Base-by-base conservation (phyloP, 176 grass and related monocot species). In the Coix lacrymajobi region DNA sequence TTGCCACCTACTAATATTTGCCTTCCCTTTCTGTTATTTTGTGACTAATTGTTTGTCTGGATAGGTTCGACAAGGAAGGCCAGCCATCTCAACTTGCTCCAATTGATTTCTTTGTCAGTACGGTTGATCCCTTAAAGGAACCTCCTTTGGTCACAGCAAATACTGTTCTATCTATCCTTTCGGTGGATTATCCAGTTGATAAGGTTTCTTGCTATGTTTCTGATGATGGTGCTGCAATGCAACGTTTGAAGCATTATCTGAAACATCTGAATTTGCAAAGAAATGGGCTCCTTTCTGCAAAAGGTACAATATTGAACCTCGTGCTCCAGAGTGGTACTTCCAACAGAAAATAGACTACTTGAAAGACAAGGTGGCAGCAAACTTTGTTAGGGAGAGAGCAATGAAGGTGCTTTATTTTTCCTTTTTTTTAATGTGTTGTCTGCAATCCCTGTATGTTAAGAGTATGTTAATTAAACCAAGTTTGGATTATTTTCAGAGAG, bases 231-330 rank as follows among this genome's bases (percentile, higher is more conserved):
- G 95, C 90, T 65, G 95, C 92, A 34, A 94, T 98, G 95, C 86
- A 30, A 98, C 92, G 70, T 94, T 93, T 71, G 95, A 98, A 80
- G 95, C 88, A 73, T 65, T 98, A 72, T 98, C 90, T 29, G 95
- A 93, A 83, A 98, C 95, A 75, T 98, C 92, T 75, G 95, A 98
- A 89, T 98, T 98, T 86, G 92, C 95, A 85, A 94, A 98, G 84
- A 98, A 98, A 77, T 94, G 95, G 95, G 92, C 91, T 5, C 95
- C 95, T 38, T 98, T 94, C 78, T 91, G 84, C 39, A 98, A 98
- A 84, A 88, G 91, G 75, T 97, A 87, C 67, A 92, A 68, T 84
- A 71, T 98, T 5, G 90, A 98, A 61, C 92, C 95, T 36, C 90
- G 91, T 34, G 94, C 94, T 46, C 94, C 94, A 29, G 94, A 97